Conservation (phyloP, 1,284 basidiomycete species). For the Mycena sp. region DNA sequence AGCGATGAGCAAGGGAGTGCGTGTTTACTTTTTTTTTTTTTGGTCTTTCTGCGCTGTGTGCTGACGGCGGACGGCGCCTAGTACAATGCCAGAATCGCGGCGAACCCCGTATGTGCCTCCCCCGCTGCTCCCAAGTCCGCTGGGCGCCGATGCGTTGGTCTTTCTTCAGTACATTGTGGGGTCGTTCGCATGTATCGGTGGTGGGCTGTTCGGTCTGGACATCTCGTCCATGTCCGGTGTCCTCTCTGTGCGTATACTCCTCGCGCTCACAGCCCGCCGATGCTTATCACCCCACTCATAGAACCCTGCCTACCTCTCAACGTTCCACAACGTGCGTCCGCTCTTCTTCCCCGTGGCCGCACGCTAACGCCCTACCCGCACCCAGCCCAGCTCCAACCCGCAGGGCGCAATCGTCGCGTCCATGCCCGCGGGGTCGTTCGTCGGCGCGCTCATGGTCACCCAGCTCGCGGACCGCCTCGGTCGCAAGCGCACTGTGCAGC, state of each 20-base stretch:
- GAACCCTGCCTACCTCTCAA: slow-evolving; percentile 49
- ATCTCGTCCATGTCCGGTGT: slow-evolving; percentile 87
- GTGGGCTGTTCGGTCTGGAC: slow-evolving; percentile 81
- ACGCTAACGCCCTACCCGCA: no score
- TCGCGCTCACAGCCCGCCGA: no score
- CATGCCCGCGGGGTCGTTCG: slow-evolving; percentile 78
- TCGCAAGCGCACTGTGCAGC: slow-evolving; percentile 70
- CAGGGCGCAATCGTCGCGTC: slow-evolving; percentile 83
- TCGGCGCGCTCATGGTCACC: slow-evolving; percentile 69
- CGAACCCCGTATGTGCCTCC: slow-evolving; percentile 54
- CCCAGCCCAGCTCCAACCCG: slow-evolving; percentile 45
- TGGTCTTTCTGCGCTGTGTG: neutral
- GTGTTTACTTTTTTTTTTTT: no score
- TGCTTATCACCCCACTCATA: neutral
- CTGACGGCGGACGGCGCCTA: slow-evolving; percentile 31
- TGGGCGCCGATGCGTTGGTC: no score
- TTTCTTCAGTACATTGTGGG: slow-evolving; percentile 68
- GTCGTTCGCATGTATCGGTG: slow-evolving; percentile 83
- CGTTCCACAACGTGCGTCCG: neutral
- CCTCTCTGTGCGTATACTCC: slow-evolving; percentile 41
- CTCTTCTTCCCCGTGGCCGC: no score
- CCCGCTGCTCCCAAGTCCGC: no score
- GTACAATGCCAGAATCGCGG: slow-evolving; percentile 60
- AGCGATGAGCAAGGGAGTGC: slow-evolving; percentile 2
- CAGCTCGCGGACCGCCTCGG: slow-evolving; percentile 73